phyloP scores from a whole-genome alignment of 116 monocot genomes.

The Iris pallida region DNA sequence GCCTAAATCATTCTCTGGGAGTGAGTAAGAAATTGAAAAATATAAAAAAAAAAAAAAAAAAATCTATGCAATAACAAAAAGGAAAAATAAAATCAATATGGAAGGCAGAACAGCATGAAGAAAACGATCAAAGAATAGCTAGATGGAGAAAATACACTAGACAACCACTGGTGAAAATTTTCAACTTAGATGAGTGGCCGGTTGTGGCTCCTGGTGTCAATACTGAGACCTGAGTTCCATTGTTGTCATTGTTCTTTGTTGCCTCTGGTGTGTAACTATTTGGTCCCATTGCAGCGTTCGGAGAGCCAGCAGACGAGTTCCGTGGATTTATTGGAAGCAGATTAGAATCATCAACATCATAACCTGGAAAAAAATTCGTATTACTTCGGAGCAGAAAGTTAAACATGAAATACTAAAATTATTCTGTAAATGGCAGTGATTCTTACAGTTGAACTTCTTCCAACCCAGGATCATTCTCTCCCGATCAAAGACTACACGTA shows the following conservation, averaged over 20 bases:
- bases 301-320: slow-evolving; percentile 28
- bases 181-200: slow-evolving; percentile 10
- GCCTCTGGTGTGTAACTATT: slow-evolving; percentile 36
- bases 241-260: slow-evolving; percentile 22
- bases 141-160: slow-evolving; percentile 16
- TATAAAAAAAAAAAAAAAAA: too few relatives aligned
- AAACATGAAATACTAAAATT: not conserved
- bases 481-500: slow-evolving; percentile 76
- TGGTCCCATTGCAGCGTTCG: slow-evolving; percentile 7
- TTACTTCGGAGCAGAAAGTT: not conserved
- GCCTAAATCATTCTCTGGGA: too few relatives aligned
- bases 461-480: slow-evolving; percentile 80
- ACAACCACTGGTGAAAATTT: not conserved
- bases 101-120: too few relatives aligned
- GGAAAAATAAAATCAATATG: too few relatives aligned
- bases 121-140: slow-evolving; percentile 29
- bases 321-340: slow-evolving; percentile 45
- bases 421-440: not conserved
- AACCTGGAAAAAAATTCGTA: slow-evolving; percentile 36
- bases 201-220: slow-evolving; percentile 21
- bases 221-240: slow-evolving; percentile 29
- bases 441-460: slow-evolving; percentile 83
- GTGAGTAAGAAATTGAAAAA: too few relatives aligned
- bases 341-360: slow-evolving; percentile 48
- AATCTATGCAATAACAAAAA: too few relatives aligned